Evolutionary conservation across 2,329 filamentous ascomycete species (phyloP), one percentile per base, ranked within the genome.

Genomic region (Curvularia hawaiiensis): DNA sequence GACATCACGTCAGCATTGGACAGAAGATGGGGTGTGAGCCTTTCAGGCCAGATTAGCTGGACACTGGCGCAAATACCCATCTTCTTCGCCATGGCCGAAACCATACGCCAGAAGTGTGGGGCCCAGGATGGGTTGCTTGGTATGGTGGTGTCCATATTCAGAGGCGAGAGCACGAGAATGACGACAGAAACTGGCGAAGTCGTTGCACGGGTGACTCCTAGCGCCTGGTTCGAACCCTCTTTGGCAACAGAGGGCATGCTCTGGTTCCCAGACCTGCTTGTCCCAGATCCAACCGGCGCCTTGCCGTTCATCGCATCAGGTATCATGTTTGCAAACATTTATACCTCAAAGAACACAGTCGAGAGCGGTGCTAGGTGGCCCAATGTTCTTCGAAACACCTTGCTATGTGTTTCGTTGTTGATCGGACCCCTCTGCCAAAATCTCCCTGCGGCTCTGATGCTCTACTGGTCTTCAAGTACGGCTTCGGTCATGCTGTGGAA

Each of bases 191-290:
- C 52, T 9, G 62, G 59, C 35, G 57, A 61, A n/a, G 22, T 53
- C 3, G 38, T 52, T 30, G 35, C 38, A 20, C 51, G 46, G n/a
- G 51, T 58, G 12, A 50, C 54, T 16, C 47, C 55, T 3, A 70
- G 61, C 45, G 53, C 55, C 7, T 75, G 71, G 66, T 71, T 81
- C 31, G 82, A 86, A 61, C 79, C 80, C 3, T 78, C 80, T 4
- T 73, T 88, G 16, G 78, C 80, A 5, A 79, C 70, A 8, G 85
- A 87, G 73, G 85, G 85, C n/a, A 79, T 82, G 3, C 75, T 86
- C 2, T 89, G 85, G 85, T 87, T 87, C 54, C 79, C 81, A 1
- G 79, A 88, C 67, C 79, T 89, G 14, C 74, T 84, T 5, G 66
- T 78, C 0, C 74, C 83, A 9, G 86, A 88, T 63, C 78, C 84